Conservation (phyloP, 768 basidiomycete species). For the Mycena vitilis region DNA sequence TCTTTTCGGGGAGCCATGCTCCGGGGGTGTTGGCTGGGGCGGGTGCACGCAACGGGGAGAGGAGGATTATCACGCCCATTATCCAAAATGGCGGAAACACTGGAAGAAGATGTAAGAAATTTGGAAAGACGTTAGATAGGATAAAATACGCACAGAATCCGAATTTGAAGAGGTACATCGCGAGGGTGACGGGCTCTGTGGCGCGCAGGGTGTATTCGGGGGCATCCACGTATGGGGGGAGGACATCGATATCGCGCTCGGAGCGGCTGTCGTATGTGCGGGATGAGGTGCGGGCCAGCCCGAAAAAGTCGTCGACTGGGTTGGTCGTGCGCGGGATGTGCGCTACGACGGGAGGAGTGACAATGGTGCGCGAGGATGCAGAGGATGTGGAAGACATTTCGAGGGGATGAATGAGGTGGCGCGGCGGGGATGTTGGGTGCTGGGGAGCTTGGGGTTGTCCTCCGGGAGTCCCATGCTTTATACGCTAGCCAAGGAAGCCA, state of each 20-base stretch:
- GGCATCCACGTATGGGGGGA: conserved; percentile 60
- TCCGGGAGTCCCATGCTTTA: background rate
- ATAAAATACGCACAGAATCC: conserved; percentile 63
- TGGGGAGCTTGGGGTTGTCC: background rate
- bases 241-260: conserved; percentile 48
- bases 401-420: background rate
- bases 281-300: conserved; percentile 37
- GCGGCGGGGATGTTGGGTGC: background rate
- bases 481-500: background rate
- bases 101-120: conserved; percentile 38
- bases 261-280: conserved; percentile 53
- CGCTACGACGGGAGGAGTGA: background rate
- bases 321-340: conserved; percentile 31
- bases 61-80: conserved; percentile 67
- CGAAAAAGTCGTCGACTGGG: conserved; percentile 50
- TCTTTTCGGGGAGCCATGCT: conserved; percentile 69
- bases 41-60: conserved; percentile 63
- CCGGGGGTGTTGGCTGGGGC: conserved; percentile 42
- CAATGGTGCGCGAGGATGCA: background rate
- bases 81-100: conserved; percentile 75
- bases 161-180: conserved; percentile 72
- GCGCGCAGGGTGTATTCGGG: conserved; percentile 46
- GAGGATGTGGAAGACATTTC: conserved; percentile 5
- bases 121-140: background rate
- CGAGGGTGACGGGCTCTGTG: conserved; percentile 65